phyloP scores from a whole-genome alignment of 176 grass and related monocot species.

The Ananas comosus region DNA sequence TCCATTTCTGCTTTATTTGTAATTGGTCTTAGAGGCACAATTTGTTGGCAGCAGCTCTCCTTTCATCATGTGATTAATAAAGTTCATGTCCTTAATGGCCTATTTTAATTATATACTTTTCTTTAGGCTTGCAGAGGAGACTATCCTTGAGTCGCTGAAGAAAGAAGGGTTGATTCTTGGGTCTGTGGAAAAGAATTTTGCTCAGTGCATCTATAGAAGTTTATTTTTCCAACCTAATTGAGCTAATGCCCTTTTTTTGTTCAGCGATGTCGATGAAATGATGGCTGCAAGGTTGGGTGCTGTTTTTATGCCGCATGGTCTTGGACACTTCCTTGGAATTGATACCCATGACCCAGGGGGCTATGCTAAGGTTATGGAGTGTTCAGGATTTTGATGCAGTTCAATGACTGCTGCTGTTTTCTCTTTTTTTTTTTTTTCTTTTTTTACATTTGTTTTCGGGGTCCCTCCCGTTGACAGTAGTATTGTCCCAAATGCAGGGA shows the following conservation, averaged over 20 bases:
- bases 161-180: constrained; percentile 62
- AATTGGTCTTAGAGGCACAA: too few relatives aligned
- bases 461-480: not conserved
- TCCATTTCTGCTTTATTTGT: not conserved
- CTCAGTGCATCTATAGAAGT: not conserved
- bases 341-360: constrained; percentile 97
- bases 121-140: constrained; percentile 67
- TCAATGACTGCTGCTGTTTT: not conserved
- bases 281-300: constrained; percentile 74
- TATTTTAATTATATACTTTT: constrained; percentile 4
- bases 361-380: constrained; percentile 41
- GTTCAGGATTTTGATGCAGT: constrained; percentile 16
- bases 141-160: constrained; percentile 63
- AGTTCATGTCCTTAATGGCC: not conserved
- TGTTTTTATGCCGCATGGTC: constrained; percentile 93
- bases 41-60: too few relatives aligned
- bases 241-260: constrained; percentile 13
- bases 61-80: too few relatives aligned
- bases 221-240: not conserved
- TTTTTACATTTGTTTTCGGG: not conserved
- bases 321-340: constrained; percentile 96
- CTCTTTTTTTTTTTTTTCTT: constrained; percentile 1
- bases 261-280: constrained; percentile 77
- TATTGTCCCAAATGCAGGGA: constrained; percentile 40
- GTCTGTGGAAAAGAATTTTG: constrained; percentile 26